Conservation (phyloP, 208 protist species). For the Wallacemonas sp. region DNA sequence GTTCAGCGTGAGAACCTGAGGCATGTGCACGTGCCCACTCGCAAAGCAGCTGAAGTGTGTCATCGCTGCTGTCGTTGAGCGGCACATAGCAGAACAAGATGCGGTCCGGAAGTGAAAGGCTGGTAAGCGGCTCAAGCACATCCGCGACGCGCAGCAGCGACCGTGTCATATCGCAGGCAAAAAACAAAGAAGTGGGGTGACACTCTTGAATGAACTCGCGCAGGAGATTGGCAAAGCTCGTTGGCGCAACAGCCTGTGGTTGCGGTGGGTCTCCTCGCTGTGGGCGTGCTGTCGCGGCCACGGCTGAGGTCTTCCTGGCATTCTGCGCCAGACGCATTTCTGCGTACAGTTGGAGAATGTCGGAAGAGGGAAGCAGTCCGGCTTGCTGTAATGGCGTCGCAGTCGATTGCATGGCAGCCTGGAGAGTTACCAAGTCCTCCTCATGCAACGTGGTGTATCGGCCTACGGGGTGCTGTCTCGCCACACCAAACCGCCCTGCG, state of each 20-base stretch:
- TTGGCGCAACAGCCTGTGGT: background rate
- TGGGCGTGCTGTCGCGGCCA: background rate
- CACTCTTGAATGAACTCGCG: constrained; percentile 42
- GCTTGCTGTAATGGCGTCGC: constrained; percentile 33
- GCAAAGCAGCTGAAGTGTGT: constrained; percentile 43
- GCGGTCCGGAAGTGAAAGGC: constrained; percentile 52
- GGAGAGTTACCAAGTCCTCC: constrained; percentile 36
- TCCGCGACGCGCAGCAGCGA: constrained; percentile 61
- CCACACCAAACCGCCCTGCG: constrained; percentile 79
- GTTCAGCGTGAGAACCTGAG: constrained; percentile 26
- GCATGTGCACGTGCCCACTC: constrained; percentile 62
- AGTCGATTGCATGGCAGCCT: constrained; percentile 23
- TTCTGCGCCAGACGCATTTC: constrained; percentile 30
- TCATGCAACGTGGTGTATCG: constrained; percentile 66
- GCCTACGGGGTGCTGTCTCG: constrained; percentile 42
- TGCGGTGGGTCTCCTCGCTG: too few relatives aligned
- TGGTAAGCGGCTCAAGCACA: constrained; percentile 49
- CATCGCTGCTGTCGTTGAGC: constrained; percentile 48
- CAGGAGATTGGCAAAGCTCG: constrained; percentile 37
- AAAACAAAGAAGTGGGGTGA: constrained; percentile 43
- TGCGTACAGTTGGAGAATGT: constrained; percentile 75
- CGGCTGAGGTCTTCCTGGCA: background rate
- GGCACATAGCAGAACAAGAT: constrained; percentile 84
- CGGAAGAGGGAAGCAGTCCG: constrained; percentile 69
- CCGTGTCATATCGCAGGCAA: constrained; percentile 72